A percentile compares a stretch with the other conserved stretches of the same genome.
phyloP scores from a whole-genome alignment of 768 basidiomycete genomes.

The Hygrophorus russula region DNA sequence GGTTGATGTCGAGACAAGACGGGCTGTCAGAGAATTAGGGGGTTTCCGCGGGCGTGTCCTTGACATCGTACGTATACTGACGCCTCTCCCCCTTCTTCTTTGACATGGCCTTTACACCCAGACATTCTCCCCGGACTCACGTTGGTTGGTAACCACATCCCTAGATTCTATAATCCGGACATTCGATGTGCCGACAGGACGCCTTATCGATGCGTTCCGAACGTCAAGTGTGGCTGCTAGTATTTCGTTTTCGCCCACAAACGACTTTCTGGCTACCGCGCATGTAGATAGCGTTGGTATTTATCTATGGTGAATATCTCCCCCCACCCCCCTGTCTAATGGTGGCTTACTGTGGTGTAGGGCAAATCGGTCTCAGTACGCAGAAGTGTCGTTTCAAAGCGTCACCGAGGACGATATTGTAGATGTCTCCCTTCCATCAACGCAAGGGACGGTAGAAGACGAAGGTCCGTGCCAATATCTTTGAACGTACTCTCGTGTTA shows the following conservation, averaged over 20 bases:
- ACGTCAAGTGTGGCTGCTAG: constrained; percentile 83
- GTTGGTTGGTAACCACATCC: constrained; percentile 86
- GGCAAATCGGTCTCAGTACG: constrained; percentile 94
- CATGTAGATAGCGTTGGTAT: constrained; percentile 93
- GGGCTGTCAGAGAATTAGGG: constrained; percentile 79
- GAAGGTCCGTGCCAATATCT: constrained; percentile 39
- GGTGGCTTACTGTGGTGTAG: constrained; percentile 23
- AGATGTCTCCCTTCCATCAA: constrained; percentile 65
- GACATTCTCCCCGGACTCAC: constrained; percentile 92
- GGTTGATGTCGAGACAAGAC: constrained; percentile 82
- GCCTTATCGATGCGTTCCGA: constrained; percentile 85
- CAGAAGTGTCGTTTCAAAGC: constrained; percentile 71
- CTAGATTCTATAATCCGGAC: constrained; percentile 89
- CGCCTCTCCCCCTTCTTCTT: constrained; percentile 14
- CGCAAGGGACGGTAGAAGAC: constrained; percentile 76
- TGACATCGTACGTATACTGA: constrained; percentile 51
- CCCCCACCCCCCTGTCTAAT: not conserved
- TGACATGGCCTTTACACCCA: constrained; percentile 17
- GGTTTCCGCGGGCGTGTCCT: constrained; percentile 80
- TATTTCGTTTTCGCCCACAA: constrained; percentile 86
- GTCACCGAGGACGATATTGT: constrained; percentile 67
- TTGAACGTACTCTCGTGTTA: not conserved
- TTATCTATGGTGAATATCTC: constrained; percentile 66
- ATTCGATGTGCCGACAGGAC: constrained; percentile 90
- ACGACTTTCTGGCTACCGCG: constrained; percentile 90